A percentile compares a stretch with the other conserved stretches of the same genome.
Evolutionary conservation across 2,329 filamentous ascomycete genomes (phyloP).

Genomic region (Rugonectria rugulosa): DNA sequence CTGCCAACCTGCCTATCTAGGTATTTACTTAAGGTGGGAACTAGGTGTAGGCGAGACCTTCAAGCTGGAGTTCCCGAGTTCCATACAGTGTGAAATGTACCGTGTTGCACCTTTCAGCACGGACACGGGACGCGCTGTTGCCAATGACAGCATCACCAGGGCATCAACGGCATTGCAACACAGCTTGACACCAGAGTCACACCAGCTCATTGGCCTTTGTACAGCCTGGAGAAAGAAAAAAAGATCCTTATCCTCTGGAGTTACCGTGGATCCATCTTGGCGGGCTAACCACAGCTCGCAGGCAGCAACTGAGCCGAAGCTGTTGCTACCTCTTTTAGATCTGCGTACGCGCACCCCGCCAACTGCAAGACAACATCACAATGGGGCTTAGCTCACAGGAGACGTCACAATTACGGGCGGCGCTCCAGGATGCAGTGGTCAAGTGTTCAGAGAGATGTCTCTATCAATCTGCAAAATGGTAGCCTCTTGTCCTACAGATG

Average conservation of each 20-base stretch:
- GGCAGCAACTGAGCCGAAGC: background rate
- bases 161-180: constrained; percentile 1
- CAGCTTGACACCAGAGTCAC: constrained; percentile 1
- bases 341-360: constrained; percentile 23
- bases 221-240: background rate
- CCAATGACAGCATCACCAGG: constrained; percentile 20
- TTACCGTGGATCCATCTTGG: background rate
- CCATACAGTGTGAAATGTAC: constrained; percentile 12
- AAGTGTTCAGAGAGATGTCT: constrained; percentile 95
- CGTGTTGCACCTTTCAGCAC: background rate
- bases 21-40: too few relatives aligned
- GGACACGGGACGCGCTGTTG: constrained; percentile 9
- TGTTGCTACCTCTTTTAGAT: background rate
- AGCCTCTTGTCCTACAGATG: constrained; percentile 20
- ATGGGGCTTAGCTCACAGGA: constrained; percentile 66
- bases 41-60: too few relatives aligned
- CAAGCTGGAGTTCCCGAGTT: background rate
- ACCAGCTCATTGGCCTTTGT: background rate
- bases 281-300: background rate
- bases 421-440: constrained; percentile 84
- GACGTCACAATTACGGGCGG: constrained; percentile 70
- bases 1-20: too few relatives aligned
- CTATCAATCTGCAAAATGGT: constrained; percentile 98
- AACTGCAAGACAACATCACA: constrained; percentile 39
- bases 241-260: too few relatives aligned